phyloP scores from a whole-genome alignment of 768 basidiomycete species.

The Suillus cothurnatus region DNA sequence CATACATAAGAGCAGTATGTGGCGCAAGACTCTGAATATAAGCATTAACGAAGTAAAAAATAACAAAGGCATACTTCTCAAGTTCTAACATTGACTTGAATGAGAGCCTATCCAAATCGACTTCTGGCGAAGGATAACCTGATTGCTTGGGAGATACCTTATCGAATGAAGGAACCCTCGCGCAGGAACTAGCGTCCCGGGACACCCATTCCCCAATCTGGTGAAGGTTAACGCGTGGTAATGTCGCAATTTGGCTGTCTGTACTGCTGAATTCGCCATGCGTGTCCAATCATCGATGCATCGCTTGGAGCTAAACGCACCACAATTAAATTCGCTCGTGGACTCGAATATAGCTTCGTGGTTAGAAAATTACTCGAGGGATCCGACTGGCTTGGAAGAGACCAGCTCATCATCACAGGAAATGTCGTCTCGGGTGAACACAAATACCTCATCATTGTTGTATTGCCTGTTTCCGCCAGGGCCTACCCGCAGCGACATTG shows the following conservation, averaged over 20 bases:
- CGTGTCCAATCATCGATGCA: too few species aligned
- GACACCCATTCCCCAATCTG: neutral
- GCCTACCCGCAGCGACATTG: neutral
- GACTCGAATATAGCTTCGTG: neutral
- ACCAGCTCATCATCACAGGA: neutral
- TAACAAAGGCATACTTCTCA: neutral
- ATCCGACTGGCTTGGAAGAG: neutral
- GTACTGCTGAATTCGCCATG: neutral
- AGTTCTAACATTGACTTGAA: neutral
- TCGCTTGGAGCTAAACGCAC: neutral
- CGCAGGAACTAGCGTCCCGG: neutral
- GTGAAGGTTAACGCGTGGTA: neutral
- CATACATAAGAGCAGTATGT: neutral
- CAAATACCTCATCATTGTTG: neutral
- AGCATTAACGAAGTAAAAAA: neutral
- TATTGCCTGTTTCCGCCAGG: neutral
- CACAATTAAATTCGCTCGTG: neutral
- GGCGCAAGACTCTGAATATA: neutral
- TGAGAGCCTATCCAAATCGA: neutral
- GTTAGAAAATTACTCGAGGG: neutral
- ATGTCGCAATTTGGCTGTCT: neutral
- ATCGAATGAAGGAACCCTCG: neutral
- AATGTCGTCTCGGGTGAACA: neutral
- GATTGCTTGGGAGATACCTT: neutral
- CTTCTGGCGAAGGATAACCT: neutral